A percentile compares a stretch with the other conserved stretches of the same genome.
These are phyloP conservation scores for Aspergillus sp. DNA, from an alignment of 2,329 filamentous ascomycete genomes.

Conservation along the genomic window DNA sequence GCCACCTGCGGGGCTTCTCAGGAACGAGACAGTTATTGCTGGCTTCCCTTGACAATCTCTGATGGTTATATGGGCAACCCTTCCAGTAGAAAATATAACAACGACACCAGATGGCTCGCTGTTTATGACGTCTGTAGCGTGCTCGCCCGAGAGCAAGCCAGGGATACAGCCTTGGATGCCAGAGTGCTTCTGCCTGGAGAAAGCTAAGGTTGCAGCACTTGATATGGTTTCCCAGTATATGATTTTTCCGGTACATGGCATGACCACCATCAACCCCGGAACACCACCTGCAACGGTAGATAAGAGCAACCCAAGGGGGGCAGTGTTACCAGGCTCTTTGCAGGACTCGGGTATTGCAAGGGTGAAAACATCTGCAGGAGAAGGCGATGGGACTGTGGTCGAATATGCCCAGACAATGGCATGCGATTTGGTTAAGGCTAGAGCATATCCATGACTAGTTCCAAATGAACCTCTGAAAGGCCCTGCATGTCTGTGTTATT, in stretches of 20 bases:
- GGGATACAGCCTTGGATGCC: constrained; percentile 75
- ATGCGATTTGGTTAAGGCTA: constrained; percentile 77
- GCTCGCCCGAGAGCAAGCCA: constrained; percentile 77
- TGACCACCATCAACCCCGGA: constrained; percentile 82
- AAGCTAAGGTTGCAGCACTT: constrained; percentile 78
- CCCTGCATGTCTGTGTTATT: constrained; percentile 46
- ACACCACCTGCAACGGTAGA: constrained; percentile 77
- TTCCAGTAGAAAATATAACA: constrained; percentile 79
- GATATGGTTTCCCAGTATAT: constrained; percentile 96
- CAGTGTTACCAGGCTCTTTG: constrained; percentile 65
- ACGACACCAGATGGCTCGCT: constrained; percentile 88
- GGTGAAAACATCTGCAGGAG: constrained; percentile 65
- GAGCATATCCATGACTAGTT: constrained; percentile 69
- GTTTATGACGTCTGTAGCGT: constrained; percentile 73
- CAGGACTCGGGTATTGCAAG: constrained; percentile 77
- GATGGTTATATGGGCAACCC: constrained; percentile 82
- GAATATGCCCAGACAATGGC: constrained; percentile 92
- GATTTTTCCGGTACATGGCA: constrained; percentile 80
- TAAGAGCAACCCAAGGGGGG: constrained; percentile 82
- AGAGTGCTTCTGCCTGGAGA: constrained; percentile 78
- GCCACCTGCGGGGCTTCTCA: constrained; percentile 62
- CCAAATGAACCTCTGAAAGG: constrained; percentile 67
- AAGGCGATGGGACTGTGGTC: constrained; percentile 34
- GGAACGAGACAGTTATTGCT: constrained; percentile 73
- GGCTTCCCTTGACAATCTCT: constrained; percentile 86